Evolutionary conservation across 73 alveolate species (phyloP), one percentile per base, ranked within the genome.

Genomic region (Paraurostyla sp.): DNA sequence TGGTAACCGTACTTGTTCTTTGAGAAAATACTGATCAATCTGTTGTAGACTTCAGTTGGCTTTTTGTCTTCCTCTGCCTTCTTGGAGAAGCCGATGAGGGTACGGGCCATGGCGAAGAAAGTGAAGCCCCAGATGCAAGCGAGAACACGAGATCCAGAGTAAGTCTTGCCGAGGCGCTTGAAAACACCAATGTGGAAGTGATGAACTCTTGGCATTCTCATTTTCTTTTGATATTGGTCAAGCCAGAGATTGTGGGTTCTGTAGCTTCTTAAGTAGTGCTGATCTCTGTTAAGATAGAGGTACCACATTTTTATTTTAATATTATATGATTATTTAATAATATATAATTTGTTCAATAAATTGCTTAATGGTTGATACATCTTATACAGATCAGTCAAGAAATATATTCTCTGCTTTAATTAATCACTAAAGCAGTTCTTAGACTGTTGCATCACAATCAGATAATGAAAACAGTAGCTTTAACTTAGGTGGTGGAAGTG

Each of bases 201-300:
- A 52, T 83, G 91, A 43, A 83, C 73, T 42, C 95, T 82, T 63
- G 91, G 95, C 36, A 92, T 90, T 42, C 95, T 35, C 71, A 71
- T 59, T 41, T 90, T 83, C 89, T 90, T 71, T 52, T 62, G 80
- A 59, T 89, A 49, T 23, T 89, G 87, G 63, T 89, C 95, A 25
- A 89, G 89, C 95, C 95, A 89, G 41, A 89, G 63, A 46, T 89
- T 89, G 89, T 89, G 87, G 33, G 95, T 82, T 68, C 95, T 89
- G 85, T 82, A 89, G 32, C 78, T 42, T 46, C 92, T 43, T 68
- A 89, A 54, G 76, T 89, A 89, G 25, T 57, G 92, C 38, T 89
- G 95, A 62, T 89, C 92, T 62, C 95, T 80, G 59, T 85, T 89
- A 30, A 89, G 76, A 68, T 89, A 52, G 25, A 51, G 60, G 88